phyloP scores from a whole-genome alignment of 108 stramenopile species.

The Schizochytrium sp. region DNA sequence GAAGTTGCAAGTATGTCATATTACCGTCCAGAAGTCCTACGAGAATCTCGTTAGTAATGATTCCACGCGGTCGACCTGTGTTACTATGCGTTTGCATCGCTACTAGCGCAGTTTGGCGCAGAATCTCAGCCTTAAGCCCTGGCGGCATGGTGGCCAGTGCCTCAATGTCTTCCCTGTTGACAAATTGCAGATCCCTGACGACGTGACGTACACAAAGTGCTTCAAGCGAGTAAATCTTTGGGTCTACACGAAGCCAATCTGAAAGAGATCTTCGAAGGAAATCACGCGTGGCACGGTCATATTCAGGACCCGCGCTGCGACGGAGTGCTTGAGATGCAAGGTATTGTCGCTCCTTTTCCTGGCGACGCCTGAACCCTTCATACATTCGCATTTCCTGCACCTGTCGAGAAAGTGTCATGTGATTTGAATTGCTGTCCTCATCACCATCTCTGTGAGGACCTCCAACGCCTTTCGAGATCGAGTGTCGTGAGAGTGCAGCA shows the following conservation, averaged over 20 bases:
- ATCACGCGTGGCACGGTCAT: slow-evolving; percentile 37
- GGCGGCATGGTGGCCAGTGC: slow-evolving; percentile 37
- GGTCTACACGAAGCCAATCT: neutral
- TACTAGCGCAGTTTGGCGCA: neutral
- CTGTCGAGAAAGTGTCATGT: slow-evolving; percentile 19
- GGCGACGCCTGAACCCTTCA: neutral
- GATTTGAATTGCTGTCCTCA: neutral
- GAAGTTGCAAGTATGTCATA: neutral
- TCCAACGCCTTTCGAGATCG: no score
- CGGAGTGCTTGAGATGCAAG: slow-evolving; percentile 2
- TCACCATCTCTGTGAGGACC: no score
- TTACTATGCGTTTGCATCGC: neutral
- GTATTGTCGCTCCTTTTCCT: neutral
- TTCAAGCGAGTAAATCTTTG: neutral
- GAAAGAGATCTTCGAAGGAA: neutral
- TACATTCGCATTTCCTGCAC: slow-evolving; percentile 25
- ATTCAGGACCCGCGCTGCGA: slow-evolving; percentile 29
- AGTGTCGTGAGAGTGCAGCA: no score
- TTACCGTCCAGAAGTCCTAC: slow-evolving; percentile 3
- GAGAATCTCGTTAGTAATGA: neutral
- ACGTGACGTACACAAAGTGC: neutral
- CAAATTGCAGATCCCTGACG: neutral
- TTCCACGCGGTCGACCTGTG: neutral
- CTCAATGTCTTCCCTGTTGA: neutral
- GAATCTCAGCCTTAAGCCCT: neutral